Conservation (phyloP, 2,329 filamentous ascomycete genomes). For the Penicillium palitans region DNA sequence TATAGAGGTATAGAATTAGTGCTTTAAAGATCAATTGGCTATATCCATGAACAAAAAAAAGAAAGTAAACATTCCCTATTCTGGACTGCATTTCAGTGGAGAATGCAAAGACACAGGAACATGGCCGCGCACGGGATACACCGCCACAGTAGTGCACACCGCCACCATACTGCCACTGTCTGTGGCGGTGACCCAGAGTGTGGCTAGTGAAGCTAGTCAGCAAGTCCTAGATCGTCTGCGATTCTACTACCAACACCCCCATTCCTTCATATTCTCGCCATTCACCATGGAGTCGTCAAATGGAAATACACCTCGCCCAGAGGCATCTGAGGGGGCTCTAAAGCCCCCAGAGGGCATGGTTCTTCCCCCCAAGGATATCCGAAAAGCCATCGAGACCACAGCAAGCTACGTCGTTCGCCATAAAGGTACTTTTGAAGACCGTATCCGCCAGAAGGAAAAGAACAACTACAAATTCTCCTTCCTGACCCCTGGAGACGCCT, state of each 20-base stretch:
- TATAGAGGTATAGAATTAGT: background rate
- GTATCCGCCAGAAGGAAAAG: constrained; percentile 80
- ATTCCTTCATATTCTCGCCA: constrained; percentile 9
- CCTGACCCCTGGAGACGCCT: constrained; percentile 74
- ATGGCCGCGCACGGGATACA: constrained; percentile 5
- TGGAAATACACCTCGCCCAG: constrained; percentile 43
- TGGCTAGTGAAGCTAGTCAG: constrained; percentile 13
- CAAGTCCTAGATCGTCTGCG: background rate
- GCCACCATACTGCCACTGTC: background rate
- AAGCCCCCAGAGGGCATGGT: constrained; percentile 82
- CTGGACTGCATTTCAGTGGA: constrained; percentile 1
- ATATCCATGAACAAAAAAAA: background rate
- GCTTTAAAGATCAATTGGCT: background rate
- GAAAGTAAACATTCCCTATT: constrained; percentile 9
- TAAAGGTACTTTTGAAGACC: constrained; percentile 70
- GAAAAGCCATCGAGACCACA: constrained; percentile 85
- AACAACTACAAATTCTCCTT: constrained; percentile 91
- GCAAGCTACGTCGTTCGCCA: constrained; percentile 82
- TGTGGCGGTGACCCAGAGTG: background rate
- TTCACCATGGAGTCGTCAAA: constrained; percentile 43
- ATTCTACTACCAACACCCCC: constrained; percentile 8
- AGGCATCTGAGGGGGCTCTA: constrained; percentile 65
- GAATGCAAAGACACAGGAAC: background rate
- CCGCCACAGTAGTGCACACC: background rate
- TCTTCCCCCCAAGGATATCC: constrained; percentile 80